Evolutionary conservation across 257 asterid genomes (phyloP), one percentile per base, ranked within the genome.

Genomic region (Fraxinus americana): DNA sequence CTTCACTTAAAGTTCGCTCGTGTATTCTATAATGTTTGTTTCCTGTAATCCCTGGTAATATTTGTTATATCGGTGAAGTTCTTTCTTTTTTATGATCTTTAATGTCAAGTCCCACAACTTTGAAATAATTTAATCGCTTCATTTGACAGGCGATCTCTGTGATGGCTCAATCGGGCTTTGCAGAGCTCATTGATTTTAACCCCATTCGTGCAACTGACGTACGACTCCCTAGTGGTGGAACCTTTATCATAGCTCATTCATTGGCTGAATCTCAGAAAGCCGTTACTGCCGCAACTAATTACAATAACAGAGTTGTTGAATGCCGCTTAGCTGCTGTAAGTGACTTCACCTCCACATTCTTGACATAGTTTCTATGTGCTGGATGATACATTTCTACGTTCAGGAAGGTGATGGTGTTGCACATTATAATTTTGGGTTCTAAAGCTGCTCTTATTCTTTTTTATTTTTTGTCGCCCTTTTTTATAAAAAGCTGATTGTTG

Each of bases 181-280:
- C 99, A n/a, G 92, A 92, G 77, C 97, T 96, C 43, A 93, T 96
- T 59, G 99, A 93, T 86, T 96, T 96, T 89, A 93, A 96, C 79
- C 99, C 99, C 16, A 88, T 96, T 78, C 90, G 90, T 25, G 90
- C 97, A 16, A 87, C 98, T 10, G 98, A 96, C 79, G 93, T 93
- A 72, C 97, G 88, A 87, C 98, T 96, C 80, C 99, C 99, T 71
- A 84, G 88, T 17, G 94, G 92, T 68, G 98, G 99, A 57, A 87
- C 94, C 9, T 93, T 93, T 81, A 93, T 93, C 0, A 92, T 96
- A 29, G 97, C 96, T 71, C 97, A 96, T 80, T 96, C 99, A 19
- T 77, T 96, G 78, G 99, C 99, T 43, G 97, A 88, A 83, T 96
- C 99, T 76, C 92, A 90, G 85, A 96, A 96, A 86, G 98, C 97